Base-by-base conservation (phyloP, 257 asterid genomes). In the Nemophila menziesii region DNA sequence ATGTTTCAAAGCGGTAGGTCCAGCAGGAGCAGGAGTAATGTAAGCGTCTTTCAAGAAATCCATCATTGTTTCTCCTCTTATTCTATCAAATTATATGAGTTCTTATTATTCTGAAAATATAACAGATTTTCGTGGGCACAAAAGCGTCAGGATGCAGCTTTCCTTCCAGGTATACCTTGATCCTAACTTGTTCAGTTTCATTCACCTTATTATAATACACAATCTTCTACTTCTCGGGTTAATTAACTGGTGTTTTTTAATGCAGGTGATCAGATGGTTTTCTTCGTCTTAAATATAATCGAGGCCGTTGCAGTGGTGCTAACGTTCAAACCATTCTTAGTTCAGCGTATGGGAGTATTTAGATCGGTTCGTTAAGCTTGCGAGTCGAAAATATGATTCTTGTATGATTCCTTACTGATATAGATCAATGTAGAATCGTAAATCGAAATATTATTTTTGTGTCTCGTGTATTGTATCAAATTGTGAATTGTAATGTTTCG, bases 11-110 rank as follows among this genome's bases (percentile, higher is more conserved):
- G 74, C 89, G 18, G 40, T 69, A 1, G 96, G 94, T 34, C 96
- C 94, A 22, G 94, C 92, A 11, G 83, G 65, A n/a, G 96, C 86
- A 14, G 96, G 96, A 49, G 64, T 78, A 52, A 6, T 81, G 96
- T 86, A 61, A 75, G 96, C 74, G 42, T 8, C 65, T 44, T 50
- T 22, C 11, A 16, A 24, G n/a, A 17, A 13, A 16, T 12, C n/a
- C 33, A 20, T 37, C 46, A 14, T 11, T 13, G 2, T 26, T 48
- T 13, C 37, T 20, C 5, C 16, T 49, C n/a, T 17, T 20, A 20
- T 34, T 20, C 13, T 40, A 17, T 20, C 4, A 20, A 17, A 36
- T 20, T 38, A 13, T 4, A n/a, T 0, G 3, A 20, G 34, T 8
- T 17, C 15, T n/a, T 20, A 0, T n/a, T 43, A 38, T 46, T 11